Evolutionary conservation across 2,329 filamentous ascomycete species (phyloP), one percentile per base, ranked within the genome.

Genomic region (Arthrobotrys megalospora): DNA sequence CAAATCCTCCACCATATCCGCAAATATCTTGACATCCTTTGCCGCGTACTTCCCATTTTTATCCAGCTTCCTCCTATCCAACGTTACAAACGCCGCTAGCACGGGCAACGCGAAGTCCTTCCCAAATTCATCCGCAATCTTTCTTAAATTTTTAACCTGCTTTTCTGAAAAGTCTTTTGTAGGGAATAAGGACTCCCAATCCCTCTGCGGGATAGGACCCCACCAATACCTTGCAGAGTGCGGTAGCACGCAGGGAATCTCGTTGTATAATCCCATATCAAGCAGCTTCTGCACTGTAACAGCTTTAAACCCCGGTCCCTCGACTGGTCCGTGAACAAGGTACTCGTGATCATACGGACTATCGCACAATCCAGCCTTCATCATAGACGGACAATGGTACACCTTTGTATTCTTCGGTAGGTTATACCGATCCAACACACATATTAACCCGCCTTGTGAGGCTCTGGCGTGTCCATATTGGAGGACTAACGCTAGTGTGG

Each of bases 331-430:
- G 45, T 77, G 73, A 28, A 77, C 73, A 34, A 77, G 73, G 16
- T 77, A 77, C 38, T 77, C 73, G 34, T 77, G 73, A 45, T 71
- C 66, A 34, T 77, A 77, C 28, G 67, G 62, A 43, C 66, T 67
- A 67, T 71, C 73, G 48, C 73, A 77, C 8, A 77, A 45, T 34
- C 73, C 73, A 3, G 73, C 73, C 60, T 32, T 60, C 66, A 62
- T 65, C 73, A 77, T 71, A 19, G 60, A 24, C 12, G 73, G 73
- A 16, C 73, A 77, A 36, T 77, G 73, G 19, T 77, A 77, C 14
- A 77, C 73, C 16, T 50, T 77, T 14, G 73, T 77, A 52, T 77
- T 41, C 52, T 77, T 70, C 6, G 73, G 73, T 12, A 77, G 45
- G 21, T 66, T 71, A 50, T 62, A 77, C 19, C 73, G 66, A 16